A percentile compares a stretch with the other conserved stretches of the same genome.
Conservation (phyloP, 2,329 filamentous ascomycete genomes). For the Scytalidium lignicola region DNA sequence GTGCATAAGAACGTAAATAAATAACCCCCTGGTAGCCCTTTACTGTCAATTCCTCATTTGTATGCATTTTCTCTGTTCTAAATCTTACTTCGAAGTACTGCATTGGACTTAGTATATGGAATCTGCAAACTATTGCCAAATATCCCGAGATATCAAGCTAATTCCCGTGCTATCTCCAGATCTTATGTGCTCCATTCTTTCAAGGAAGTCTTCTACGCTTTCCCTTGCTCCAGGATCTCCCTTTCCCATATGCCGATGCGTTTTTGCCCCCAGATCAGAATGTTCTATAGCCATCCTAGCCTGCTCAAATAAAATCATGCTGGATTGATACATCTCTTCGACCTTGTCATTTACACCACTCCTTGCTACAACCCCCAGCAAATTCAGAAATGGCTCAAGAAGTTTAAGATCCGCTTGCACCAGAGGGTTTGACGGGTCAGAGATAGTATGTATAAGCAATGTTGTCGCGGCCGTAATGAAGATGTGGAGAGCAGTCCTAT, state of each 20-base stretch:
- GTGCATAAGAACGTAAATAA: too few species aligned
- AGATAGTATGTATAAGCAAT: slow-evolving; percentile 8
- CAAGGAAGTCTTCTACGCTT: slow-evolving; percentile 13
- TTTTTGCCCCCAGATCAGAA: background rate
- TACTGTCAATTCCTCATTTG: too few species aligned
- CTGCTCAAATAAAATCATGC: slow-evolving; percentile 8
- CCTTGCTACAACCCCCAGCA: slow-evolving; percentile 8
- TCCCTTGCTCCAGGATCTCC: slow-evolving; percentile 3
- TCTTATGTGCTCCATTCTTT: background rate
- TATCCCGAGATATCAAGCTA: too few species aligned
- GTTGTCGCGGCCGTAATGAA: slow-evolving; percentile 15
- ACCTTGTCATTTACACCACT: slow-evolving; percentile 8
- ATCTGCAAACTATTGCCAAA: too few species aligned
- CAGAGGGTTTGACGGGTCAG: slow-evolving; percentile 7
- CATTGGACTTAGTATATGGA: slow-evolving; percentile 27
- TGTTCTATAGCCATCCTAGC: slow-evolving; percentile 7
- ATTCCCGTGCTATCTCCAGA: too few species aligned
- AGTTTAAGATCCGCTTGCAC: slow-evolving; percentile 10
- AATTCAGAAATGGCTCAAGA: slow-evolving; percentile 12
- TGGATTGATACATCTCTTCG: slow-evolving; percentile 8
- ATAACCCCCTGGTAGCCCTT: too few species aligned
- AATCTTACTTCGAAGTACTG: too few species aligned
- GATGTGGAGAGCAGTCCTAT: slow-evolving; percentile 14
- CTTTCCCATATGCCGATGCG: background rate
- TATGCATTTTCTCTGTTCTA: too few species aligned